Evolutionary conservation across 371 early-diverging fungal genomes (phyloP), one percentile per base, ranked within the genome.

Genomic region (Fennellomyces sp.): DNA sequence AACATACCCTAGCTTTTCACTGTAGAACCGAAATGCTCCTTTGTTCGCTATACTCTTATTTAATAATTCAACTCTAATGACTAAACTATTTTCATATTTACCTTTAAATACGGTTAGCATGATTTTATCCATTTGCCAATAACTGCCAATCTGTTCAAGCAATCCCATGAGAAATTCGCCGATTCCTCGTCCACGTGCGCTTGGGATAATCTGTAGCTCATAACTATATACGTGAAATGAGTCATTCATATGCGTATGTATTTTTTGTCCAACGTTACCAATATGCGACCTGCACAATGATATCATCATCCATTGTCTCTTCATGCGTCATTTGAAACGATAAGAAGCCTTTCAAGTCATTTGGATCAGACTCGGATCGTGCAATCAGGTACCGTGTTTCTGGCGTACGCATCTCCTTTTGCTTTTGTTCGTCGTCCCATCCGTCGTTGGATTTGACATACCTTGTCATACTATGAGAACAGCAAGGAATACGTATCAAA

Each of bases 81-180:
- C n/a, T 33, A 19, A 50, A 17, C 39, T 23, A 56, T 56, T 38
- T 13, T 19, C 31, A 25, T 41, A 13, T 29, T 53, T 79, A 85
- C 87, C 78, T 80, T 83, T 84, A 52, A 85, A 83, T 7, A 87
- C 87, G 0, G 87, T 87, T 57, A 87, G 48, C 87, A 87, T 87
- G 15, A 83, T 78, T 57, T 84, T 87, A 45, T 85, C 84, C 83
- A 87, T 83, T 17, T 71, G 56, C 71, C 84, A 76, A 27, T 68
- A 39, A 25, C 30, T 53, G 12, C 86, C 86, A 56, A 85, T 79
- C 6, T 64, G 56, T 41, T 71, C 69, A 7, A 87, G 60, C 1
- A 84, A 42, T 12, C 63, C 42, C 73, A 87, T 81, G 17, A 87
- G 62, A 49, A 67, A 73, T 15, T 78, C 81, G 8, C 87, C 87